These are phyloP conservation scores for Tuber melanosporum DNA, from an alignment of 495 filamentous ascomycete genomes.

Conservation along the genomic window DNA sequence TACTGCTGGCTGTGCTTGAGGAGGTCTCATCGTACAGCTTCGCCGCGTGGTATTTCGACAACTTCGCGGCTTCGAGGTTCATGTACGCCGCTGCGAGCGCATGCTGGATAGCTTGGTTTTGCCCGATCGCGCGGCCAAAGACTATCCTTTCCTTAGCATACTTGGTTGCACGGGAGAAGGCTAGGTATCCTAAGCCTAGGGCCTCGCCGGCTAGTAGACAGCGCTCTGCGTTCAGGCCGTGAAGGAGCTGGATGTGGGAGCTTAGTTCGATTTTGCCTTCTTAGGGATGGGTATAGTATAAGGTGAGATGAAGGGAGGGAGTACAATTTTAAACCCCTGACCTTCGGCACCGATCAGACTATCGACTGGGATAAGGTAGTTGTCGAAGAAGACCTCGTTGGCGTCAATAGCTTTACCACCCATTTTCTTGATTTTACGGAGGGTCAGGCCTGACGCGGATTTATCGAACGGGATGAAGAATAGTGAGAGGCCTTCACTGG, in stretches of 20 bases:
- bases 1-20: too few relatives aligned
- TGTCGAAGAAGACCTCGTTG: slow-evolving; percentile 78
- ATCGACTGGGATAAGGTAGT: slow-evolving; percentile 56
- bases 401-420: slow-evolving; percentile 71
- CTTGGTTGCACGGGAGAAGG: slow-evolving; percentile 56
- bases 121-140: slow-evolving; percentile 64
- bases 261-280: not conserved
- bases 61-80: slow-evolving; percentile 71
- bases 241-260: slow-evolving; percentile 50
- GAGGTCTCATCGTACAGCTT: slow-evolving; percentile 57
- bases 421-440: slow-evolving; percentile 74
- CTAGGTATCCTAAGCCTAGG: slow-evolving; percentile 67
- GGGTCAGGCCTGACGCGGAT: slow-evolving; percentile 52
- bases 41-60: slow-evolving; percentile 71
- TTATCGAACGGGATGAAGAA: slow-evolving; percentile 71
- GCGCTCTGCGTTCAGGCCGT: slow-evolving; percentile 80
- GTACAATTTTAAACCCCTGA: slow-evolving; percentile 62
- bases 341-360: slow-evolving; percentile 62
- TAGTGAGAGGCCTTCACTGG: slow-evolving; percentile 63
- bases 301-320: not conserved
- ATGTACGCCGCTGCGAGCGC: slow-evolving; percentile 69
- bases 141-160: slow-evolving; percentile 65
- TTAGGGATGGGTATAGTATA: not conserved
- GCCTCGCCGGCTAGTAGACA: slow-evolving; percentile 72
- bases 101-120: slow-evolving; percentile 70